Evolutionary conservation across 345 rosid species (phyloP), one percentile per base, ranked within the genome.

Genomic region (Physaria fendleri): DNA sequence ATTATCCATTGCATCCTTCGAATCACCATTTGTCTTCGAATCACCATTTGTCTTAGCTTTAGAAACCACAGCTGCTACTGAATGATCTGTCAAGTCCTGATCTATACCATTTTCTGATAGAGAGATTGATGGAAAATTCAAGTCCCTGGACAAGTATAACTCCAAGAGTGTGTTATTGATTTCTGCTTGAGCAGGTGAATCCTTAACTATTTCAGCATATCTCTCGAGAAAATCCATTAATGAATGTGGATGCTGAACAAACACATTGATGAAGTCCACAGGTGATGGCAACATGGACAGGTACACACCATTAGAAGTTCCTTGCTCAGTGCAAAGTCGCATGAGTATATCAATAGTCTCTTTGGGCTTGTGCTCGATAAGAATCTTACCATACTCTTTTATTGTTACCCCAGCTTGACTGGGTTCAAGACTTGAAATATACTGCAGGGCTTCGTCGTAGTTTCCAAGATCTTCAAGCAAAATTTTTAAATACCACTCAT

Each of bases 131-230:
- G 92, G 95, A 58, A 89, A 89, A 80, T 83, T 74, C 81, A 93
- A 73, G 80, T 89, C 97, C 74, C 76, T 82, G 58, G 97, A 93
- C 74, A 89, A 74, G 76, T 89, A 89, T 62, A 93, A 58, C 76
- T 93, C 99, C 74, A 93, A 65, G 55, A 93, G 90, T 20, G 99
- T 89, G 59, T 87, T 93, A 56, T 93, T 83, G 64, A 93, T 89
- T 78, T 93, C 99, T 27, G 85, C 85, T 72, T 93, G 99, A 63
- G 97, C 94, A 67, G 97, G 95, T n/a, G 99, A 87, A 58, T 93
- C 99, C 75, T 87, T 87, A 53, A 89, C 94, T 78, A 82, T 83
- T 54, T 71, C 74, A 5, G 78, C 74, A 63, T 87, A 93, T 68
- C 81, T 87, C 68, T 93, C 97, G 21, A 93, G 90, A 77, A 93